phyloP scores from a whole-genome alignment of 2,329 filamentous ascomycete species.

The Mariannaea elegans region DNA sequence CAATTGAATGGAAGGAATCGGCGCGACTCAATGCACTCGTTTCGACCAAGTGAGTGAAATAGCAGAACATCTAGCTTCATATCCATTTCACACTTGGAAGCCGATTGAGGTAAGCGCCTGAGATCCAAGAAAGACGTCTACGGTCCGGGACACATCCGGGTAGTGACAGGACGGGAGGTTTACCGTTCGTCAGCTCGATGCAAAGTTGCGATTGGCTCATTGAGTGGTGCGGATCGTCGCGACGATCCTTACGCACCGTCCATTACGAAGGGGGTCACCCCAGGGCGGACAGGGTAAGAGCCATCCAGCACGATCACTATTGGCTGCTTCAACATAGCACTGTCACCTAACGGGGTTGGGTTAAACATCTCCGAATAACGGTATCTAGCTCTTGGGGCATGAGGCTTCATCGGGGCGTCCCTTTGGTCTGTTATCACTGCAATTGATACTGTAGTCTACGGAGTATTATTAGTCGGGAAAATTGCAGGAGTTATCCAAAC shows the following conservation, averaged over 20 bases:
- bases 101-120: not conserved
- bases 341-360: constrained; percentile 9
- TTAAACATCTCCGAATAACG: constrained; percentile 20
- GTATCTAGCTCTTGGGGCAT: not conserved
- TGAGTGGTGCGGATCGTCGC: constrained; percentile 40
- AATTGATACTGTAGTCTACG: not conserved
- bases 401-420: not conserved
- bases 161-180: constrained; percentile 10
- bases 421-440: not conserved
- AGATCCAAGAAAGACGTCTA: not conserved
- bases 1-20: not conserved
- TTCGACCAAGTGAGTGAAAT: constrained; percentile 3
- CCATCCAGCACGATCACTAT: constrained; percentile 25
- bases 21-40: not conserved
- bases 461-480: constrained; percentile 9
- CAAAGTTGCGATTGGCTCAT: constrained; percentile 47
- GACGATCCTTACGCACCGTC: constrained; percentile 39
- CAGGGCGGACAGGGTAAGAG: constrained; percentile 29
- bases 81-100: not conserved
- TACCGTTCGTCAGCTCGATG: constrained; percentile 35
- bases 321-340: constrained; percentile 30
- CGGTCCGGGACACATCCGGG: constrained; percentile 3
- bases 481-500: constrained; percentile 22
- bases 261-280: constrained; percentile 37
- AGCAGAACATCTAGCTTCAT: not conserved